Evolutionary conservation across 768 basidiomycete species (phyloP).

Genomic region (Termitomyces sp.): DNA sequence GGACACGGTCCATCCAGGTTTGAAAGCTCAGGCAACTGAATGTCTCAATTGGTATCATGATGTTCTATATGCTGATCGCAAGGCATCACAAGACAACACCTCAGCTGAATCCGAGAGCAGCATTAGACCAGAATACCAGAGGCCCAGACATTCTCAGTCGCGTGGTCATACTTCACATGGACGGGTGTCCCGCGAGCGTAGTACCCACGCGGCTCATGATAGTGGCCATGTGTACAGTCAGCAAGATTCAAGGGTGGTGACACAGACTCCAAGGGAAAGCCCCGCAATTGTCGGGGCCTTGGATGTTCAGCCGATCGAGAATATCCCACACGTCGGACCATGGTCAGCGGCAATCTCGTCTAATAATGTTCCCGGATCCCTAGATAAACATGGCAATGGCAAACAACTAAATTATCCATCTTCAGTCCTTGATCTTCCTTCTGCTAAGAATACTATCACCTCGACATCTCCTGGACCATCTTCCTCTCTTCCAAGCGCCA

Average conservation of each 20-base stretch:
- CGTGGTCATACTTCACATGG: no score
- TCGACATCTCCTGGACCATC: neutral
- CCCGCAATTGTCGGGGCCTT: no score
- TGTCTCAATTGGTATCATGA: conserved; percentile 46
- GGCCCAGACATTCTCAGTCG: neutral
- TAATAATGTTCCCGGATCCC: neutral
- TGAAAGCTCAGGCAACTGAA: conserved; percentile 52
- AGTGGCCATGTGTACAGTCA: neutral
- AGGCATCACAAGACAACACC: neutral
- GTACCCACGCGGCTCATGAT: no score
- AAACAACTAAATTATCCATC: neutral
- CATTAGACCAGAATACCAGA: neutral
- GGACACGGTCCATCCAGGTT: conserved; percentile 32
- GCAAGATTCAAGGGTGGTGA: neutral
- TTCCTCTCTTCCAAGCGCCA: neutral
- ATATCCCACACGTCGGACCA: neutral
- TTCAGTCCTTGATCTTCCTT: neutral
- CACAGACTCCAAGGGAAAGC: no score
- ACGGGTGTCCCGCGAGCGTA: no score
- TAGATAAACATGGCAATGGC: neutral
- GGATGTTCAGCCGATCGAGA: neutral
- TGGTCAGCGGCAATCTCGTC: neutral
- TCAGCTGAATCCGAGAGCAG: neutral
- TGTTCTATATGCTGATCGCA: conserved; percentile 19
- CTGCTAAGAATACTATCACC: neutral